phyloP scores from a whole-genome alignment of 148 eudicot genomes.

The Rhododendron griersonianum region DNA sequence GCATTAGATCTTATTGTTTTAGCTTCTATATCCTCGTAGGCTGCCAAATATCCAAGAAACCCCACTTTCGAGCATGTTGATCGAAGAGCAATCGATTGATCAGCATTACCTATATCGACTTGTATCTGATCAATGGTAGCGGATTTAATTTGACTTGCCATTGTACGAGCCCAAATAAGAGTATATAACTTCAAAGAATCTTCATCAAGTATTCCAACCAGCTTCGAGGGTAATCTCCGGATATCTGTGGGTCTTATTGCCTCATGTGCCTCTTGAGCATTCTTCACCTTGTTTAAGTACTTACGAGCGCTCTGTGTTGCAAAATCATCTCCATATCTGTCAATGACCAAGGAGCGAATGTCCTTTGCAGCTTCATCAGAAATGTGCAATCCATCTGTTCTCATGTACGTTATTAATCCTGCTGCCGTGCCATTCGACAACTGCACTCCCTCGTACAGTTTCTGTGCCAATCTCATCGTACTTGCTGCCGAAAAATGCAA shows the following conservation, averaged over 20 bases:
- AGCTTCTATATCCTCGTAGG: slow-evolving; percentile 66
- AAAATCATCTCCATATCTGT: slow-evolving; percentile 64
- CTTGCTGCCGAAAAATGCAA: slow-evolving; percentile 60
- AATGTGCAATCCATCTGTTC: slow-evolving; percentile 92
- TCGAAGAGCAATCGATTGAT: slow-evolving; percentile 52
- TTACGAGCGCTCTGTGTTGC: slow-evolving; percentile 57
- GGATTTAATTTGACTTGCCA: slow-evolving; percentile 96
- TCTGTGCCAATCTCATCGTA: slow-evolving; percentile 94
- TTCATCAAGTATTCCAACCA: slow-evolving; percentile 61
- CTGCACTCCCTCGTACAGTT: slow-evolving; percentile 83
- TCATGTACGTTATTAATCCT: slow-evolving; percentile 91
- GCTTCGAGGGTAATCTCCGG: slow-evolving; percentile 62
- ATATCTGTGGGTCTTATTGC: slow-evolving; percentile 94
- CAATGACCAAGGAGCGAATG: slow-evolving; percentile 52
- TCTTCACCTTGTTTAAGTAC: slow-evolving; percentile 81
- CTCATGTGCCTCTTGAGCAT: slow-evolving; percentile 99
- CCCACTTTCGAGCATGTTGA: slow-evolving; percentile 60
- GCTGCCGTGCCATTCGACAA: slow-evolving; percentile 54
- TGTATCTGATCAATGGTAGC: slow-evolving; percentile 61
- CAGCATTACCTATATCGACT: slow-evolving; percentile 58
- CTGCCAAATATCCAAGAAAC: slow-evolving; percentile 75
- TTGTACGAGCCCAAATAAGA: slow-evolving; percentile 88
- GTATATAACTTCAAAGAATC: slow-evolving; percentile 76
- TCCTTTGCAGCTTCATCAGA: slow-evolving; percentile 72
- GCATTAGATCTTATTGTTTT: slow-evolving; percentile 38